Base-by-base conservation (phyloP, 1,284 basidiomycete genomes). In the Sporisorium iseilematis-ciliati region DNA sequence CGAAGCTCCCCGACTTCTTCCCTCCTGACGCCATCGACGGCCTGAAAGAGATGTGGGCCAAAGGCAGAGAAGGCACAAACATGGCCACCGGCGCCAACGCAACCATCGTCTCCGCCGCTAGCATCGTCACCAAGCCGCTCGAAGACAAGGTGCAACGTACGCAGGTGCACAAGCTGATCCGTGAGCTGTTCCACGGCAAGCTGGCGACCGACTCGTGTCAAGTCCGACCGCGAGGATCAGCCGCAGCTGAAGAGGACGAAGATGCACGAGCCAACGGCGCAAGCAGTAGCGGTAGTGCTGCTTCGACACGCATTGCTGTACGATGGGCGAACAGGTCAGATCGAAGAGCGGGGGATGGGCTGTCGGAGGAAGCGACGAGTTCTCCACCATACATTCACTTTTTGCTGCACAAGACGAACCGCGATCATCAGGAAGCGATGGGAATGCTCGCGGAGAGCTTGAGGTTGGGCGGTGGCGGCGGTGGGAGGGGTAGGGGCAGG, bases 371-470 rank as follows among this genome's bases (percentile, higher is more conserved):
- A 86, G 89, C 71, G 86, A 88, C 46, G 78, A 86, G 40, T 10
- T 69, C 75, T 1, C 88, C 88, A 0, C 92, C 92, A 0, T 99
- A 93, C 85, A 95, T 99, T 66, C 95, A 98, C 83, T 97, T 99
- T 86, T 94, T 94, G 0, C 87, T 99, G 42, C 96, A 97, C 84
- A 99, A 99, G 87, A 94, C 95, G 18, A 99, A 98, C 81, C 91
- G 97, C 48, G 97, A 99, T 83, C 96, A 94, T 3, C 95, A 97
- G 85, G 97, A 99, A 82, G 94, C 94, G 1, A 89, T 99, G 23
- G 88, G 90, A 0, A 89, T 90, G 45, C 88, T 99, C 26, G 91
- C 92, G 62, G 77, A 80, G 29, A 64, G 64, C 89, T 91, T 80
- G 25, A 55, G 68, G n/a, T 57, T 84, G 0, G 58, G 68, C 14